These are phyloP conservation scores for Fomitopsis palustris DNA, from an alignment of 1,284 basidiomycete genomes.

Conservation along the genomic window DNA sequence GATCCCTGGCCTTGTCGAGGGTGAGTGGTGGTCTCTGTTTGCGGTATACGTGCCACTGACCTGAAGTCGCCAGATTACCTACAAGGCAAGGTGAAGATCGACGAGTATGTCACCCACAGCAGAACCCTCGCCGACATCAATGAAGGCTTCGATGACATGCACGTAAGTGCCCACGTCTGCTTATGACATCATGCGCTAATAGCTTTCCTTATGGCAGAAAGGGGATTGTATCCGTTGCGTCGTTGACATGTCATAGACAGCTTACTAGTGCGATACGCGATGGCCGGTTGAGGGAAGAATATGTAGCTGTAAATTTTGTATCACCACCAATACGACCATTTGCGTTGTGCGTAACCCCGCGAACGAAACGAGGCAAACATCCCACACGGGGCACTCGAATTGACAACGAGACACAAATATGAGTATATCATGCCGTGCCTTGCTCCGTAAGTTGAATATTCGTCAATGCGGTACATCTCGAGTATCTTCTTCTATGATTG, in stretches of 20 bases:
- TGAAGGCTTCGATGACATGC: conserved; percentile 93
- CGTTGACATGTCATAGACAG: background rate
- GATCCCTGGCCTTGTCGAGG: conserved; percentile 85
- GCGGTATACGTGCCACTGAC: background rate
- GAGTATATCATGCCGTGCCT: no score
- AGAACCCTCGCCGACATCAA: conserved; percentile 79
- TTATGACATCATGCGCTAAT: background rate
- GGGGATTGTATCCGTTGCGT: conserved; percentile 77
- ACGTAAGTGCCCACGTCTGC: conserved; percentile 52
- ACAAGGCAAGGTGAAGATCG: conserved; percentile 72
- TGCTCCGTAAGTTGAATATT: no score
- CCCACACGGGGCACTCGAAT: no score
- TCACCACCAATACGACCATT: background rate
- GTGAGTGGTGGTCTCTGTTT: conserved; percentile 30
- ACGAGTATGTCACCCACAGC: conserved; percentile 88
- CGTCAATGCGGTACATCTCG: background rate
- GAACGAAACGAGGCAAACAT: no score
- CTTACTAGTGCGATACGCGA: no score
- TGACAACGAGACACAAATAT: no score
- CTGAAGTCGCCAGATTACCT: conserved; percentile 60
- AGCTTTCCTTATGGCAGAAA: conserved; percentile 38
- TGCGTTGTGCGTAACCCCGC: no score
- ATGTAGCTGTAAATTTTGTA: background rate
- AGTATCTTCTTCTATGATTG: background rate
- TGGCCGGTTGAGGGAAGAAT: background rate